Percentiles rank a stretch among this genome's conserved stretches.
Conservation (phyloP, 345 rosid species). For the Odontarrhena argentea region DNA sequence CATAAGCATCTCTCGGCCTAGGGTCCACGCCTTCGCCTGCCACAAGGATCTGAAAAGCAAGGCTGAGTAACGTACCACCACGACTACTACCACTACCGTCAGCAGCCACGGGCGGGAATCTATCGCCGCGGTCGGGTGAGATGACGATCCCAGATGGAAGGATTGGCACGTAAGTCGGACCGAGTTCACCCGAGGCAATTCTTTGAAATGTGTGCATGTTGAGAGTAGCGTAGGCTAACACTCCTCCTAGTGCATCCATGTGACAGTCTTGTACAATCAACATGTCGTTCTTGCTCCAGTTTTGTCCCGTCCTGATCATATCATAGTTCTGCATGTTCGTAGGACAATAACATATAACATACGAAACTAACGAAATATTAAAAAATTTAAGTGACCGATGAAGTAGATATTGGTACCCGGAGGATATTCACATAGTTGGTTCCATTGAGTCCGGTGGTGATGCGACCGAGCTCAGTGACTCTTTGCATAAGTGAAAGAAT, state of each 20-base stretch:
- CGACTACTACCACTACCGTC: background rate
- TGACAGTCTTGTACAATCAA: conserved; percentile 64
- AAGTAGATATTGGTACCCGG: conserved; percentile 42
- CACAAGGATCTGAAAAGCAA: conserved; percentile 63
- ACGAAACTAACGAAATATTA: background rate
- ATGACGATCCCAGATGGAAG: conserved; percentile 81
- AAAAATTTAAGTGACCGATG: background rate
- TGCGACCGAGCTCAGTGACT: conserved; percentile 49
- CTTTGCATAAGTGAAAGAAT: conserved; percentile 49
- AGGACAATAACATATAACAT: conserved; percentile 22
- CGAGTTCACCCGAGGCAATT: conserved; percentile 42
- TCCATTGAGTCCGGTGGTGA: conserved; percentile 49
- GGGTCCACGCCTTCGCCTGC: background rate
- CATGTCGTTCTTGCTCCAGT: conserved; percentile 34
- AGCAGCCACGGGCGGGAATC: conserved; percentile 6
- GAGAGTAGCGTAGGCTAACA: conserved; percentile 65
- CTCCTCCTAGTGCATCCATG: conserved; percentile 51
- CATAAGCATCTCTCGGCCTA: conserved; percentile 29
- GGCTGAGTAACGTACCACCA: conserved; percentile 56
- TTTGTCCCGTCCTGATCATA: background rate
- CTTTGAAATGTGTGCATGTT: conserved; percentile 39
- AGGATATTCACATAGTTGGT: conserved; percentile 55
- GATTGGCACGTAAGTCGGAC: conserved; percentile 45
- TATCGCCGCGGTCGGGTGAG: conserved; percentile 50
- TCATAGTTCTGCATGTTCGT: background rate